Percentiles rank a stretch among this genome's conserved stretches.
Evolutionary conservation across 192 early-diverging fungal species (phyloP).

Genomic region (Pilobolus umbonatus): DNA sequence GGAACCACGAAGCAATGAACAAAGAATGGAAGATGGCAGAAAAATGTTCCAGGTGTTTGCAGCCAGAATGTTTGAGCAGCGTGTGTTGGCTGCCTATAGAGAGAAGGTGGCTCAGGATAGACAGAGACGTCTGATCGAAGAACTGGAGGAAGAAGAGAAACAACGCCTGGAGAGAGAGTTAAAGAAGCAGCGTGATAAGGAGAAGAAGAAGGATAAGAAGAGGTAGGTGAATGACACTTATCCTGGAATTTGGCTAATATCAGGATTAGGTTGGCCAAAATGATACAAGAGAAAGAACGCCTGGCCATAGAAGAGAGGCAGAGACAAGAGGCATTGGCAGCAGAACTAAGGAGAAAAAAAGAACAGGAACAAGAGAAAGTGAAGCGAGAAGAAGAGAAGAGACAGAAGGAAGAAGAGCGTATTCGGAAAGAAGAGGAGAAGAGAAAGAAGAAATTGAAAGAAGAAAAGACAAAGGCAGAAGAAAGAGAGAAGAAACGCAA

Average conservation of each 20-base stretch:
- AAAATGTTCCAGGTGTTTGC: conserved; percentile 95
- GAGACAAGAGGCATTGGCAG: conserved; percentile 2
- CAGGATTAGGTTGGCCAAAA: conserved; percentile 51
- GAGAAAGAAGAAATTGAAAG: background rate
- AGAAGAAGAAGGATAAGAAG: conserved; percentile 72
- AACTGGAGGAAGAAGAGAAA: conserved; percentile 84
- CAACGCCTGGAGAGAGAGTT: conserved; percentile 48
- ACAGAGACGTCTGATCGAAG: conserved; percentile 79
- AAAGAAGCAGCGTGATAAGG: conserved; percentile 58
- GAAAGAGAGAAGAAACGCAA: conserved; percentile 3
- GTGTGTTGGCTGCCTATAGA: conserved; percentile 87
- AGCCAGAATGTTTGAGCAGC: conserved; percentile 95
- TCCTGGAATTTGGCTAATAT: background rate
- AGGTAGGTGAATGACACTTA: conserved; percentile 40
- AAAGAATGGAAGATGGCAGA: conserved; percentile 87
- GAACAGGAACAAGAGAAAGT: conserved; percentile 44
- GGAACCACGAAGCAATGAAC: conserved; percentile 77
- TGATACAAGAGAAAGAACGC: conserved; percentile 59
- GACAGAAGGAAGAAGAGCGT: conserved; percentile 13
- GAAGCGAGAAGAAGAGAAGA: conserved; percentile 9
- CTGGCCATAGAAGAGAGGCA: background rate
- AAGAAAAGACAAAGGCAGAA: background rate
- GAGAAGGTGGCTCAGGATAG: conserved; percentile 92
- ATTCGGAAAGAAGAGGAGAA: conserved; percentile 8
- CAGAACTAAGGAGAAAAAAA: background rate